A percentile compares a stretch with the other conserved stretches of the same genome.
phyloP scores from a whole-genome alignment of 1,284 basidiomycete genomes.

The Amylostereum areolatum region DNA sequence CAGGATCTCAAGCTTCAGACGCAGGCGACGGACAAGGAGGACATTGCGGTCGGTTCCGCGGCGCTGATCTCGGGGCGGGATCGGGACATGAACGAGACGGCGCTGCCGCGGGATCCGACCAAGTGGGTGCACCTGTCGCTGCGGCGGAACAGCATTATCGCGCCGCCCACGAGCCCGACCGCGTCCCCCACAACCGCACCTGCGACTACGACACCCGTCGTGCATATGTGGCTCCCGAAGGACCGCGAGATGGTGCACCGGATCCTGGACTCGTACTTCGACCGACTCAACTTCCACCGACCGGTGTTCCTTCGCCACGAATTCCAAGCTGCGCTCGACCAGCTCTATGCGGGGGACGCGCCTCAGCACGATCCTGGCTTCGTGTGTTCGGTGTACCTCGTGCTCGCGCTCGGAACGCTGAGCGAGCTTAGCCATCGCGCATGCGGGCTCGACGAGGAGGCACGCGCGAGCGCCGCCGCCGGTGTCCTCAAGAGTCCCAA shows the following conservation, averaged over 20 bases:
- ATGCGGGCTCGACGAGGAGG: conserved; percentile 36
- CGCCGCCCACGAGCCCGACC: conserved; percentile 10
- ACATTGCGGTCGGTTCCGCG: conserved; percentile 66
- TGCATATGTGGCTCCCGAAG: conserved; percentile 67
- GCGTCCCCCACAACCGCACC: conserved; percentile 22
- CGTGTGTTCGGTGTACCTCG: conserved; percentile 67
- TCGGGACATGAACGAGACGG: conserved; percentile 45
- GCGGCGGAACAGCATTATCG: conserved; percentile 34
- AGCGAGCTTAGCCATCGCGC: conserved; percentile 71
- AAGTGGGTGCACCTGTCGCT: conserved; percentile 53
- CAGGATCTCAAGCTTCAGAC: conserved; percentile 50
- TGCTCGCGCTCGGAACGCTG: conserved; percentile 73
- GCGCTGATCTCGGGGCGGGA: conserved; percentile 66
- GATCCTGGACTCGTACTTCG: conserved; percentile 67
- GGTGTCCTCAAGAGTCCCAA: conserved; percentile 21
- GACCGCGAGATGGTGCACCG: conserved; percentile 57
- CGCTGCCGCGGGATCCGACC: conserved; percentile 51
- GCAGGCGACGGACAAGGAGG: conserved; percentile 51
- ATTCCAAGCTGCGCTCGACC: conserved; percentile 55
- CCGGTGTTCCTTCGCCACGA: conserved; percentile 63
- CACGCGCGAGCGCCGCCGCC: conserved; percentile 16
- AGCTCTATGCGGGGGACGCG: conserved; percentile 54
- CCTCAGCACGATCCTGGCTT: conserved; percentile 65
- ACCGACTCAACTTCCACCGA: conserved; percentile 68
- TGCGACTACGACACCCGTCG: conserved; percentile 26